Percentiles rank a stretch among this genome's conserved stretches.
These are phyloP conservation scores for Coemansia sp. DNA, from an alignment of 192 early-diverging fungal genomes.

Conservation along the genomic window DNA sequence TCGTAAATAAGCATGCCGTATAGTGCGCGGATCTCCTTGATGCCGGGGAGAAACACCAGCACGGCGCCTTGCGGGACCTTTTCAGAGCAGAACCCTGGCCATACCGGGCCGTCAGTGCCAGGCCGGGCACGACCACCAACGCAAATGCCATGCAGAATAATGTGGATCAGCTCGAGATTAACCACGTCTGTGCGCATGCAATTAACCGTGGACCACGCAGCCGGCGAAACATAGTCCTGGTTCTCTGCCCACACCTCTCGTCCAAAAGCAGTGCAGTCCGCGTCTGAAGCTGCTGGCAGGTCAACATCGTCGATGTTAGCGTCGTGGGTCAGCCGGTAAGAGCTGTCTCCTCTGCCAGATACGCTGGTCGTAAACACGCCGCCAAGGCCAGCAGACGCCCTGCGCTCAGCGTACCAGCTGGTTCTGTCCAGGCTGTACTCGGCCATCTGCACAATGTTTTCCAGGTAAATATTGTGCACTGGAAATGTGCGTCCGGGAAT, in stretches of 20 bases:
- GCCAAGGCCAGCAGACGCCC: neutral
- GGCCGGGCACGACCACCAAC: slow-evolving; percentile 29
- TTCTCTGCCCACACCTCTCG: neutral
- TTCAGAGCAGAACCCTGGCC: neutral
- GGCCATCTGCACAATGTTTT: slow-evolving; percentile 18
- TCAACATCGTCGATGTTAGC: neutral
- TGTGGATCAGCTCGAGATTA: slow-evolving; percentile 64
- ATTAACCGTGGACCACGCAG: slow-evolving; percentile 12
- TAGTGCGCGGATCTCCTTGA: slow-evolving; percentile 71
- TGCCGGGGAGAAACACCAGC: slow-evolving; percentile 71
- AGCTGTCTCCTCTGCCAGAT: neutral
- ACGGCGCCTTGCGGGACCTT: slow-evolving; percentile 56
- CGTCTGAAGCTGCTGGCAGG: neutral
- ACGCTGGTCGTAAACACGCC: neutral
- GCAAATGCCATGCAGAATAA: slow-evolving; percentile 60
- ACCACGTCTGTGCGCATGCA: slow-evolving; percentile 52
- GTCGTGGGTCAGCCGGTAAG: neutral
- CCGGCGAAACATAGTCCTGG: slow-evolving; percentile 9
- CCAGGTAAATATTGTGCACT: slow-evolving; percentile 58
- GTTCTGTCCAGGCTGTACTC: slow-evolving; percentile 10
- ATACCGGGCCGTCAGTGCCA: neutral
- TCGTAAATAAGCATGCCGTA: slow-evolving; percentile 56
- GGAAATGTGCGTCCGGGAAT: slow-evolving; percentile 75
- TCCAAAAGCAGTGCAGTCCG: neutral
- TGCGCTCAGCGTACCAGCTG: slow-evolving; percentile 3